Evolutionary conservation across 345 rosid genomes (phyloP).

Genomic region (Salix caprea): DNA sequence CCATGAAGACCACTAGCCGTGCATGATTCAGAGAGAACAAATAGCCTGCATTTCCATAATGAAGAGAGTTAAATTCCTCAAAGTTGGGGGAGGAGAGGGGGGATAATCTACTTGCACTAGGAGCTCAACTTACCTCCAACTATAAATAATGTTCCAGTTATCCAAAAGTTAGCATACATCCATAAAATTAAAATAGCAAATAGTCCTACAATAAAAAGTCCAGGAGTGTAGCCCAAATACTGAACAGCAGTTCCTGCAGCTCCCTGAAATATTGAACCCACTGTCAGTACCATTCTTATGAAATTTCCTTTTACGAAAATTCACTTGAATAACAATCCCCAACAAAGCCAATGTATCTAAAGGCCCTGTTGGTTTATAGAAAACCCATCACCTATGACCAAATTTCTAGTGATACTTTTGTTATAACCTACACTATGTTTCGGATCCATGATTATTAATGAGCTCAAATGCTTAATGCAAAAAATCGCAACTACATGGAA

Average conservation of each 20-base stretch:
- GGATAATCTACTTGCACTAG: not conserved
- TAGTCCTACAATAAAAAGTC: conserved; percentile 83
- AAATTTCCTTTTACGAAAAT: not conserved
- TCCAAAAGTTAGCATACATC: conserved; percentile 99
- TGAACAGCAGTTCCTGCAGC: conserved; percentile 82
- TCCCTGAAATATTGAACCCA: conserved; percentile 50
- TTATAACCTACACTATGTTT: not conserved
- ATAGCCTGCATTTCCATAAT: conserved; percentile 58
- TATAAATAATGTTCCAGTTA: conserved; percentile 82
- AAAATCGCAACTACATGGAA: not conserved
- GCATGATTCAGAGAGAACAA: conserved; percentile 91
- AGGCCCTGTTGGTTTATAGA: not conserved
- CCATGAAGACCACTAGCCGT: conserved; percentile 74
- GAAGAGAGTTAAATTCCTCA: conserved; percentile 11
- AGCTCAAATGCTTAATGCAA: not conserved
- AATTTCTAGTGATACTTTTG: not conserved
- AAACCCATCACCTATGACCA: not conserved
- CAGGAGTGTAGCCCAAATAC: conserved; percentile 91
- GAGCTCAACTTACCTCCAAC: conserved; percentile 71
- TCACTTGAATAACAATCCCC: not conserved
- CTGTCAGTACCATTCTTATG: not conserved
- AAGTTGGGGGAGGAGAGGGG: not conserved
- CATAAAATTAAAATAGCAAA: conserved; percentile 81
- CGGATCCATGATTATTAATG: not conserved
- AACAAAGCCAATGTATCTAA: not conserved